Evolutionary conservation across 1,284 basidiomycete genomes (phyloP).

Genomic region (Leccinum subrobustum): DNA sequence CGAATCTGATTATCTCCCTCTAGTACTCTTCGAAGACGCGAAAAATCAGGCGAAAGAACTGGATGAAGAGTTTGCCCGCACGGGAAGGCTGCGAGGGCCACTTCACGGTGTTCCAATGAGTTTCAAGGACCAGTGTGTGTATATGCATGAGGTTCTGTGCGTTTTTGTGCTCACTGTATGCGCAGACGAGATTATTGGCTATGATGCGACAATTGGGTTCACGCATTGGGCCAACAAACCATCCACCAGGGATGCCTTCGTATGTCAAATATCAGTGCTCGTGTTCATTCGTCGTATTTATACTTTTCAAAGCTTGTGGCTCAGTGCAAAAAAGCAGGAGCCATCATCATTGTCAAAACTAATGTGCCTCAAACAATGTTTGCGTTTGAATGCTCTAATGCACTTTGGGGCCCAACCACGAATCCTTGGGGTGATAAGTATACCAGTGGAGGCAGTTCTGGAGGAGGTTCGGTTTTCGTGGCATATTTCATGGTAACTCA

Average conservation of each 20-base stretch:
- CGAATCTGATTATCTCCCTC: neutral
- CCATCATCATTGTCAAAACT: conserved; percentile 65
- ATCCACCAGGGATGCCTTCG: conserved; percentile 54
- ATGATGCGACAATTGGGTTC: conserved; percentile 74
- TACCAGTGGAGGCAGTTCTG: conserved; percentile 76
- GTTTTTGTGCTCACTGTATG: conserved; percentile 7
- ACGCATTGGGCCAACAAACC: conserved; percentile 66
- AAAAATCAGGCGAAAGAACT: conserved; percentile 59
- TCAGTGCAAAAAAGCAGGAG: conserved; percentile 48
- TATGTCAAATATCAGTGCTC: conserved; percentile 34
- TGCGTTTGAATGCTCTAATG: conserved; percentile 85
- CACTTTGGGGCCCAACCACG: conserved; percentile 71
- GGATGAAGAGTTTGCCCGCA: conserved; percentile 63
- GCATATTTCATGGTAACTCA: neutral
- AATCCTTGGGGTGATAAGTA: conserved; percentile 71
- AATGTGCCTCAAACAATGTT: conserved; percentile 85
- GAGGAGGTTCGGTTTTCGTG: conserved; percentile 45
- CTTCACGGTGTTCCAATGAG: conserved; percentile 83
- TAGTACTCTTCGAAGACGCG: conserved; percentile 72
- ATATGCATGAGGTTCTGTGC: neutral
- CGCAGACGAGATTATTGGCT: conserved; percentile 58
- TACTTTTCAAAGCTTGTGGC: conserved; percentile 39
- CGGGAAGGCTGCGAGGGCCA: conserved; percentile 62
- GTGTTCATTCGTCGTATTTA: neutral
- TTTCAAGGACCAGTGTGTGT: conserved; percentile 69